Conservation (phyloP, 2,329 filamentous ascomycete species). For the Zasmidium cellare region DNA sequence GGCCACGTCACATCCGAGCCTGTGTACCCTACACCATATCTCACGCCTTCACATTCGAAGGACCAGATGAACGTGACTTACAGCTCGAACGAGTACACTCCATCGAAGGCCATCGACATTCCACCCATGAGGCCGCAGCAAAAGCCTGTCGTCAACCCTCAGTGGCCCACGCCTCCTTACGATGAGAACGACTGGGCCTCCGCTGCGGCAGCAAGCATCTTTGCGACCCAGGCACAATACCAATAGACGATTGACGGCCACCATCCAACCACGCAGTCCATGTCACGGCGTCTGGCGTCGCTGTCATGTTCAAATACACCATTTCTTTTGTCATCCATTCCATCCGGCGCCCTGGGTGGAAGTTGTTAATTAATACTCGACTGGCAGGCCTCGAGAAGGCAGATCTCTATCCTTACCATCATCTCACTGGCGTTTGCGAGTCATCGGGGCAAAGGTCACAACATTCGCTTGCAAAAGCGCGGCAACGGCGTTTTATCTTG, state of each 20-base stretch:
- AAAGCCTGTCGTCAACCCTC: constrained; percentile 55
- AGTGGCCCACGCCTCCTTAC: constrained; percentile 95
- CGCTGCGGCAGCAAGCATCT: constrained; percentile 77
- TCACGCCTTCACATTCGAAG: constrained; percentile 77
- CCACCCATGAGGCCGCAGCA: constrained; percentile 57
- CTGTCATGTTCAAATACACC: neutral
- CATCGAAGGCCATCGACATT: constrained; percentile 71
- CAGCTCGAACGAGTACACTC: constrained; percentile 61
- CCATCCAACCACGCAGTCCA: constrained; percentile 1
- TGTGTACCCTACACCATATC: constrained; percentile 54
- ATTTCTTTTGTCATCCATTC: constrained; percentile 24
- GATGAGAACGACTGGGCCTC: constrained; percentile 91
- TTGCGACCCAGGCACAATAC: constrained; percentile 63
- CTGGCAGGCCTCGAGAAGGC: constrained; percentile 19
- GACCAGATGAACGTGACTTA: constrained; percentile 77
- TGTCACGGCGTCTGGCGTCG: constrained; percentile 7
- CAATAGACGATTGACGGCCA: constrained; percentile 24
- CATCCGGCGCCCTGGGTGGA: constrained; percentile 12
- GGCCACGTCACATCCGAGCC: constrained; percentile 66
- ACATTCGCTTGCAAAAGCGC: constrained; percentile 14
- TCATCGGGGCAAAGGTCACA: constrained; percentile 6
- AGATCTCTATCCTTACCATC: constrained; percentile 2
- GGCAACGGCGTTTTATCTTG: constrained; percentile 14
- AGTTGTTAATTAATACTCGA: constrained; percentile 1
- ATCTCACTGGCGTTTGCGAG: constrained; percentile 9